Percentiles rank a stretch among this genome's conserved stretches.
These are phyloP conservation scores for Paecilomyces fulvus DNA, from an alignment of 2,329 filamentous ascomycete species.

Conservation along the genomic window DNA sequence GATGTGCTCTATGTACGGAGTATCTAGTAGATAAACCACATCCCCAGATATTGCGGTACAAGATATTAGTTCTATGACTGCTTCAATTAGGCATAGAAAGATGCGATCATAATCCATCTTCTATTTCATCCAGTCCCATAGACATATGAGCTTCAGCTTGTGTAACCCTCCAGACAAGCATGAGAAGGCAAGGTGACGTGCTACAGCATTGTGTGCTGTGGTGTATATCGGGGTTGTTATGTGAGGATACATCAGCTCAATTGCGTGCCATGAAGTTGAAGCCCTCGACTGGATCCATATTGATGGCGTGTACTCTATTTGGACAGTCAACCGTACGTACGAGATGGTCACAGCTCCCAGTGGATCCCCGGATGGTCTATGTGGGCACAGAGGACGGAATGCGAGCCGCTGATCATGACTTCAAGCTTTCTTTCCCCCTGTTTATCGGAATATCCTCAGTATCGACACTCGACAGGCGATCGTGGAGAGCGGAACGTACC, in stretches of 20 bases:
- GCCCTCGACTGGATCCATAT: not conserved
- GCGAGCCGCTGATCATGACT: not conserved
- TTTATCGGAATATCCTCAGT: not conserved
- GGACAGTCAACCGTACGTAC: not conserved
- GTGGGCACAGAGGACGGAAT: not conserved
- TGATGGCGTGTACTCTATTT: not conserved
- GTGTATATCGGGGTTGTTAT: not conserved
- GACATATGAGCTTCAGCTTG: not conserved
- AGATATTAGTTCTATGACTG: too few relatives aligned
- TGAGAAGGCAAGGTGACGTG: not conserved
- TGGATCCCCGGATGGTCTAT: not conserved
- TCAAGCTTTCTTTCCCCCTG: not conserved
- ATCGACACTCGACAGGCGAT: not conserved
- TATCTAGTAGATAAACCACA: not conserved
- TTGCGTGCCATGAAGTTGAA: not conserved
- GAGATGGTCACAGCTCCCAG: not conserved
- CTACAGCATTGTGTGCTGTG: not conserved
- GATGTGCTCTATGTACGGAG: not conserved
- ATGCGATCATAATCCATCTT: not conserved
- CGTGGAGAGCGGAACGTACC: not conserved
- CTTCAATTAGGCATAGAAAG: too few relatives aligned
- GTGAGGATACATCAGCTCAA: not conserved
- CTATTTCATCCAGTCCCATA: not conserved
- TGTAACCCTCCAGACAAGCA: not conserved
- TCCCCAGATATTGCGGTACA: too few relatives aligned